phyloP scores from a whole-genome alignment of 1,284 basidiomycete genomes.

The Polyporus tsugae region DNA sequence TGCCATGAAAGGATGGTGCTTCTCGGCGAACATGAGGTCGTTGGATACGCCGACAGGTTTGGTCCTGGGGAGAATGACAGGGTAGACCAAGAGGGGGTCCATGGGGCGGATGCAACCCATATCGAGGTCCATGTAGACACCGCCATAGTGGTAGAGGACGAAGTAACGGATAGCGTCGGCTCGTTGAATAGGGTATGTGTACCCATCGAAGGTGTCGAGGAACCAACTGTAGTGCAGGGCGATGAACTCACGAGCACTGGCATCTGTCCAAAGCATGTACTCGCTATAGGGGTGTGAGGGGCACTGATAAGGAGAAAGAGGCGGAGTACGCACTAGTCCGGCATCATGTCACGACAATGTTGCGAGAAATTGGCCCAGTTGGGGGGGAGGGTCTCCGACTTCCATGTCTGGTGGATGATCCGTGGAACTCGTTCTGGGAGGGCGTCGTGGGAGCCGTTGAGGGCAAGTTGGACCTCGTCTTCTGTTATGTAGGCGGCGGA shows the following conservation, averaged over 20 bases:
- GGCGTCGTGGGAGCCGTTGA: conserved; percentile 62
- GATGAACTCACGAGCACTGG: conserved; percentile 89
- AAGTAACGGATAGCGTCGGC: conserved; percentile 99
- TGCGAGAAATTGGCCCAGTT: conserved; percentile 86
- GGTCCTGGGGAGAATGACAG: conserved; percentile 93
- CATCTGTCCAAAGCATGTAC: conserved; percentile 98
- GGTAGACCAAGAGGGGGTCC: conserved; percentile 89
- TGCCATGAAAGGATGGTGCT: conserved; percentile 89
- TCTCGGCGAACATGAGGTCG: conserved; percentile 94
- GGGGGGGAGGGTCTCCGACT: conserved; percentile 85
- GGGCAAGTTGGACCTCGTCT: conserved; percentile 72
- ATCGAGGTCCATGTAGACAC: conserved; percentile 97
- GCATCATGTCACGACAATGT: conserved; percentile 87
- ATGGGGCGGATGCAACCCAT: conserved; percentile 93
- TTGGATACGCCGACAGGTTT: conserved; percentile 98
- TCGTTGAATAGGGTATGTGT: conserved; percentile 94
- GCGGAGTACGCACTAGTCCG: conserved; percentile 85
- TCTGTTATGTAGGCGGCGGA: conserved; percentile 82
- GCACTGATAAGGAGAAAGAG: conserved; percentile 24
- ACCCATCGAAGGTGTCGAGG: conserved; percentile 91
- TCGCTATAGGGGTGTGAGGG: conserved; percentile 59
- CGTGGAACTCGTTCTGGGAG: conserved; percentile 83
- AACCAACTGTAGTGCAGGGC: conserved; percentile 91
- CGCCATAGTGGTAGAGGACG: conserved; percentile 94
- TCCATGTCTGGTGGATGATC: conserved; percentile 99